Evolutionary conservation across 257 asterid genomes (phyloP), one percentile per base, ranked within the genome.

Genomic region (Mentha longifolia): DNA sequence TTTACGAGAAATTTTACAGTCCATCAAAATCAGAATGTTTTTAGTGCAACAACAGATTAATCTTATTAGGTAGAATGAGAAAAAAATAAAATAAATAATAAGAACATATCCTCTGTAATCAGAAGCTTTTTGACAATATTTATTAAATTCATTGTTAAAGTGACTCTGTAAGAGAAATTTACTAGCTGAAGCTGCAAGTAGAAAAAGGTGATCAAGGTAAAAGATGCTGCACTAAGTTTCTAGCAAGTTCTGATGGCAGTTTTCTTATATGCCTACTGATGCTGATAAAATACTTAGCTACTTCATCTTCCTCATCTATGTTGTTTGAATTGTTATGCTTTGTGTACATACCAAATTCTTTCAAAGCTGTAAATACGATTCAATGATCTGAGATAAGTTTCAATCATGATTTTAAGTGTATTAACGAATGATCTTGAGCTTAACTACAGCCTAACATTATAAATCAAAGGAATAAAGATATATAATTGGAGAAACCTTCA

Each of bases 371-470:
- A 11, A 56, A 28, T 56, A 28, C 35, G n/a, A 2, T 56, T 25
- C 52, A 70, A 61, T 64, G 42, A 49, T 52, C 45, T 61, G 39
- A 50, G 61, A 63, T 43, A 10, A 55, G 72, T 56, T 76, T 16
- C 55, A 37, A 35, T 61, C 37, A 33, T 5, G 30, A n/a, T 14
- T 13, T 52, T 61, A 31, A 51, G n/a, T n/a, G 42, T 19, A 28
- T 56, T 47, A 6, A 15, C 41, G 59, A 59, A 16, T 15, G 41
- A 62, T 62, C 28, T 52, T 42, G 42, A 54, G 68, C 37, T 61
- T 22, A 42, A 43, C 39, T n/a, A 15, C n/a, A 54, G n/a, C n/a
- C 9, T 10, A 51, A 7, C 10, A 28, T 52, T 17, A 12, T 45
- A 25, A 39, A 68, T 37, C 3, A 69, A 68, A 6, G 35, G 30